Conservation (phyloP, 2,329 filamentous ascomycete genomes). For the Rasamsonia emersonii region DNA sequence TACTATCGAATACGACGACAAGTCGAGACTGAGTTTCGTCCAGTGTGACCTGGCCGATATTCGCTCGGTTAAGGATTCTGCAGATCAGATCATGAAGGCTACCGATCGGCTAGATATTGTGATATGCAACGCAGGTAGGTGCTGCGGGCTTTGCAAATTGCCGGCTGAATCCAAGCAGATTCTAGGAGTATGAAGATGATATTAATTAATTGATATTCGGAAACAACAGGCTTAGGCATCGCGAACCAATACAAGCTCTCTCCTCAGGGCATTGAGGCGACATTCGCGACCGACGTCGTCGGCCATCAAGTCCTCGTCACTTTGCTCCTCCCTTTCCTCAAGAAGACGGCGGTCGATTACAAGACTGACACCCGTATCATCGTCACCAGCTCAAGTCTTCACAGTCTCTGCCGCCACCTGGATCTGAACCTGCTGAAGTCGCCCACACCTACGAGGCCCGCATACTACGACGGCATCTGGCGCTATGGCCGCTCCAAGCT, state of each 20-base stretch:
- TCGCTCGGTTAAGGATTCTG: conserved; percentile 13
- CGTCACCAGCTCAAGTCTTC: conserved; percentile 29
- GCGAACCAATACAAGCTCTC: conserved; percentile 16
- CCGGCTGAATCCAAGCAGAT: too few relatives aligned
- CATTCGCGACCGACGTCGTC: conserved; percentile 44
- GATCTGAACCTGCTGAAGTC: conserved; percentile 17
- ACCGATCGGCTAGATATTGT: conserved; percentile 22
- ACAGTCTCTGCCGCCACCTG: conserved; percentile 18
- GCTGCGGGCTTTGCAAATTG: too few relatives aligned
- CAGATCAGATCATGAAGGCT: conserved; percentile 13
- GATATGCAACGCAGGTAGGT: conserved; percentile 23
- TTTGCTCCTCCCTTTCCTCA: conserved; percentile 33
- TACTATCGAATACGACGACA: conserved; percentile 12
- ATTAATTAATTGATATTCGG: too few relatives aligned
- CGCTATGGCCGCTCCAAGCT: conserved; percentile 26
- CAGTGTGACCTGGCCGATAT: conserved; percentile 24
- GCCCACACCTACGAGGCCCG: conserved; percentile 13
- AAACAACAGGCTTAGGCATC: conserved; percentile 14
- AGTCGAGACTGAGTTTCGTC: conserved; percentile 17
- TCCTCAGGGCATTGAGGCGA: conserved; percentile 37
- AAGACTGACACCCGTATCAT: conserved; percentile 37
- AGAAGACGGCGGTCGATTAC: conserved; percentile 11
- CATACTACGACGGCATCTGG: conserved; percentile 18
- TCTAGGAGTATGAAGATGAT: too few relatives aligned
- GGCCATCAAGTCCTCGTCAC: conserved; percentile 45